Evolutionary conservation across 2,329 filamentous ascomycete genomes (phyloP).

Genomic region (Claviceps arundinis): DNA sequence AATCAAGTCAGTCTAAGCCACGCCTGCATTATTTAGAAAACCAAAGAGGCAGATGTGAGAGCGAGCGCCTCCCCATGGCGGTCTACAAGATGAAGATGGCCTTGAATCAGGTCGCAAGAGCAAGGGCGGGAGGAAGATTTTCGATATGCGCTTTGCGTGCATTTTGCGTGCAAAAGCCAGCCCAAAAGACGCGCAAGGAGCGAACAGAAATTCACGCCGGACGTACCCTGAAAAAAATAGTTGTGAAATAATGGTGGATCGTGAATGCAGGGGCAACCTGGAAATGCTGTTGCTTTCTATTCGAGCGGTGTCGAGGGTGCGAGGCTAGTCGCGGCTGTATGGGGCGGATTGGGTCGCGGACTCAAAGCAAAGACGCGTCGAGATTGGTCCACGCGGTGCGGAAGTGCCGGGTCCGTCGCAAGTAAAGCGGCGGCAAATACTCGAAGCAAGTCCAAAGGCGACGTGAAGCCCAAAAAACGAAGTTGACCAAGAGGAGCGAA

Average conservation of each 20-base stretch:
- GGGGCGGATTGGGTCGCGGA: constrained; percentile 3
- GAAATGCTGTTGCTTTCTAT: neutral
- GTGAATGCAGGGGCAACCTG: constrained; percentile 1
- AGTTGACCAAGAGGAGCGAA: neutral
- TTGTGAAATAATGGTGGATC: constrained; percentile 3
- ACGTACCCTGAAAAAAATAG: constrained; percentile 1
- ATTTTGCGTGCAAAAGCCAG: neutral
- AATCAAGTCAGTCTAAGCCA: neutral
- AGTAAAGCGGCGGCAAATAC: neutral
- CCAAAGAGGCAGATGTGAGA: neutral
- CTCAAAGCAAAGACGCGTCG: constrained; percentile 4
- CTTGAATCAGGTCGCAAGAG: neutral
- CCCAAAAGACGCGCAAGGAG: neutral
- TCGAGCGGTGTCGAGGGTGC: neutral
- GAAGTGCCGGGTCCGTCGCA: neutral
- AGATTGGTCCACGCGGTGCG: neutral
- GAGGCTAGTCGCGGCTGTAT: neutral
- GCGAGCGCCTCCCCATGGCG: neutral
- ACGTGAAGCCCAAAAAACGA: neutral
- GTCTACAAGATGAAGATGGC: neutral
- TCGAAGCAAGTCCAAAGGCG: neutral
- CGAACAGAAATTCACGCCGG: neutral
- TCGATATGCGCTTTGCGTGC: too few relatives aligned
- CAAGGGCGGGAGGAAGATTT: neutral
- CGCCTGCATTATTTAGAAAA: neutral